These are phyloP conservation scores for Fusarium sp. DNA, from an alignment of 2,329 filamentous ascomycete species.

Conservation along the genomic window DNA sequence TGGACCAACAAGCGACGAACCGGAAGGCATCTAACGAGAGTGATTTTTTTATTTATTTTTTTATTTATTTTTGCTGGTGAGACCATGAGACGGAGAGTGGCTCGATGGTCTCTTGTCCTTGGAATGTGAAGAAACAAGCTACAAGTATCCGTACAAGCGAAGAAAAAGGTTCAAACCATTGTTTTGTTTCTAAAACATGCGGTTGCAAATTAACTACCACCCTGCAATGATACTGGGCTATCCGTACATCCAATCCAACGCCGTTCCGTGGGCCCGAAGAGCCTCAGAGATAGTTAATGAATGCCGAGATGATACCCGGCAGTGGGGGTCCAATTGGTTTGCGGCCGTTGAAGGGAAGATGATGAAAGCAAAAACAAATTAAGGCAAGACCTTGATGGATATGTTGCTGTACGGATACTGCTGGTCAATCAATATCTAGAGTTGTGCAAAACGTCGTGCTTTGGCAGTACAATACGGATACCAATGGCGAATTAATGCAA, in stretches of 20 bases:
- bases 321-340: conserved; percentile 1
- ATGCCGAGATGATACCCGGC: conserved; percentile 14
- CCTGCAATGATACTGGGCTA: conserved; percentile 16
- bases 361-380: conserved; percentile 18
- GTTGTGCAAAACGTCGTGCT: conserved; percentile 36
- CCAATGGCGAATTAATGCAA: conserved; percentile 15
- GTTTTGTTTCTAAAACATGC: conserved; percentile 26
- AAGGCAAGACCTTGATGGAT: conserved; percentile 14
- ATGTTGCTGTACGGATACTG: not conserved
- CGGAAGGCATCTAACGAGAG: conserved; percentile 26
- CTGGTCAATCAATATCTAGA: conserved; percentile 23
- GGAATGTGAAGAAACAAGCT: conserved; percentile 28
- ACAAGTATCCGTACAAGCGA: not conserved
- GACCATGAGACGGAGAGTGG: conserved; percentile 30
- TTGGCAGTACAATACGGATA: not conserved
- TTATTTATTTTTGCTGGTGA: conserved; percentile 27
- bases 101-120: conserved; percentile 15
- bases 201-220: conserved; percentile 24
- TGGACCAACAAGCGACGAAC: conserved; percentile 13
- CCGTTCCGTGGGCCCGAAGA: conserved; percentile 5
- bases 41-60: no score
- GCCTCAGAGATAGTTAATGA: conserved; percentile 21
- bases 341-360: conserved; percentile 8
- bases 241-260: not conserved
- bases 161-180: conserved; percentile 15